These are phyloP conservation scores for Yamadazyma nakazawae DNA, from an alignment of 805 yeast genomes.

Conservation along the genomic window DNA sequence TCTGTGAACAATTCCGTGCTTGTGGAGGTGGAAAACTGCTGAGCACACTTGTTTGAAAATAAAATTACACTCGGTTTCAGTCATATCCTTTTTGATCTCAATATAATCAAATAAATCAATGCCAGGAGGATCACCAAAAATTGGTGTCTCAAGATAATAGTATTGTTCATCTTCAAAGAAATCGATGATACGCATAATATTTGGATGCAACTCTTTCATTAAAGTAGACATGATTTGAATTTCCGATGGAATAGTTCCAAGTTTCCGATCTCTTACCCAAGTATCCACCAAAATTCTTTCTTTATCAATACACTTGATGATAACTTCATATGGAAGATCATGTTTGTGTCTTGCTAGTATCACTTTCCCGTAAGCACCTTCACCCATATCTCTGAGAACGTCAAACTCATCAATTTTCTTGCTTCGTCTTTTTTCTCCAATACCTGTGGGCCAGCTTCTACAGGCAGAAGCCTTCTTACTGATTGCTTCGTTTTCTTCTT, in stretches of 20 bases:
- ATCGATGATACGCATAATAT: constrained; percentile 80
- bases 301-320: constrained; percentile 86
- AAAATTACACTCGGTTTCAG: constrained; percentile 71
- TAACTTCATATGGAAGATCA: constrained; percentile 63
- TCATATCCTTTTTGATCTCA: constrained; percentile 79
- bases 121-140: constrained; percentile 86
- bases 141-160: constrained; percentile 88
- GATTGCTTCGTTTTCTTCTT: constrained; percentile 45
- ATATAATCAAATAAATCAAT: constrained; percentile 90
- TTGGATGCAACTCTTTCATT: constrained; percentile 76
- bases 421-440: constrained; percentile 66
- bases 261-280: constrained; percentile 88
- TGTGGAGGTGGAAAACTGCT: constrained; percentile 79
- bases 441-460: constrained; percentile 45
- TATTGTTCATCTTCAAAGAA: constrained; percentile 89
- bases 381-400: constrained; percentile 78
- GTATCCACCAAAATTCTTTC: constrained; percentile 93
- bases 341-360: constrained; percentile 67
- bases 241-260: constrained; percentile 96
- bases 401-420: constrained; percentile 70
- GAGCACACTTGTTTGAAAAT: constrained; percentile 77
- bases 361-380: constrained; percentile 96
- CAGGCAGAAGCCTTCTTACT: constrained; percentile 35
- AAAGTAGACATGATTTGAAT: constrained; percentile 89
- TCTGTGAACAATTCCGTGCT: constrained; percentile 84